Percentiles rank a stretch among this genome's conserved stretches.
Conservation (phyloP, 345 rosid species). For the Eucalyptus paniculata region DNA sequence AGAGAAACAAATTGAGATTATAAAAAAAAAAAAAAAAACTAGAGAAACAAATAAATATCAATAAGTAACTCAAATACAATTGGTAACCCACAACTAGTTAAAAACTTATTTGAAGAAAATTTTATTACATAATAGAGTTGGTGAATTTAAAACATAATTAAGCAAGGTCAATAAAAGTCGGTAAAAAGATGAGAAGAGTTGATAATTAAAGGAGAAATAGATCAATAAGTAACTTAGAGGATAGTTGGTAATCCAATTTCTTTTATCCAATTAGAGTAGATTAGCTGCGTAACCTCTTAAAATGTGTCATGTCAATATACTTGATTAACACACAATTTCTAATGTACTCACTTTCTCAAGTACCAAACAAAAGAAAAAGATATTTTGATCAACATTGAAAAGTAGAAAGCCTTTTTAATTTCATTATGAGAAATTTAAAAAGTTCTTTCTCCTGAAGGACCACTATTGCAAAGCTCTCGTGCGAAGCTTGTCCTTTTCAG, state of each 20-base stretch:
- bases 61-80: not conserved
- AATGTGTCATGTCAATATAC: not conserved
- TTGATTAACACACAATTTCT: not conserved
- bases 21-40: too few relatives aligned
- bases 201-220: not conserved
- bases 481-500: not conserved
- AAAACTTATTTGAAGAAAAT: not conserved
- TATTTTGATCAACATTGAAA: not conserved
- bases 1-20: too few relatives aligned
- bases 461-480: not conserved
- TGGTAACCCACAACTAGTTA: not conserved
- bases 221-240: not conserved
- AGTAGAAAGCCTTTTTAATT: not conserved
- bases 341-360: not conserved
- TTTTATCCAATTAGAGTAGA: not conserved
- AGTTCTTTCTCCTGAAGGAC: not conserved
- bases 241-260: not conserved
- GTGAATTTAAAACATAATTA: not conserved
- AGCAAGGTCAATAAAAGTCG: not conserved
- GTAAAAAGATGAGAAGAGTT: not conserved
- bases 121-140: not conserved
- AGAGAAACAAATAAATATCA: not conserved
- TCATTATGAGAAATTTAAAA: not conserved
- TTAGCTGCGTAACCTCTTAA: not conserved
- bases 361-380: not conserved